phyloP scores from a whole-genome alignment of 179 eudicot species.

The Patellifolia procumbens region DNA sequence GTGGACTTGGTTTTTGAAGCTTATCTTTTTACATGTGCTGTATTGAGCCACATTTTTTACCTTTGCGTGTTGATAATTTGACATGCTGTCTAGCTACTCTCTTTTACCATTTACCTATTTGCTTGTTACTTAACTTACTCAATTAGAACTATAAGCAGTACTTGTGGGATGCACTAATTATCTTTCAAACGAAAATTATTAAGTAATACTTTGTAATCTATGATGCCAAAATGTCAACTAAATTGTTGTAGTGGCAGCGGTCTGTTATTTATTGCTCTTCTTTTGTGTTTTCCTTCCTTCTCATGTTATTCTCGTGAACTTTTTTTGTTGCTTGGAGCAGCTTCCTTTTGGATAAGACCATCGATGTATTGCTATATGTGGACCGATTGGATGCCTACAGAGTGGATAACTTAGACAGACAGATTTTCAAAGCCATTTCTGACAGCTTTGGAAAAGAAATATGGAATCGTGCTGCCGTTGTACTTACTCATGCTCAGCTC shows the following conservation, averaged over 20 bases:
- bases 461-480: slow-evolving; percentile 81
- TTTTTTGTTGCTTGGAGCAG: slow-evolving; percentile 42
- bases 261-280: neutral
- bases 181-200: neutral
- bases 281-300: neutral
- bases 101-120: too few relatives aligned
- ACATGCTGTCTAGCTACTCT: too few relatives aligned
- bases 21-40: neutral
- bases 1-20: neutral
- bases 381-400: slow-evolving; percentile 93
- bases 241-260: neutral
- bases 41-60: neutral
- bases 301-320: neutral
- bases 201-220: neutral
- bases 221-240: neutral
- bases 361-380: slow-evolving; percentile 91
- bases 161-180: too few relatives aligned
- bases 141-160: too few relatives aligned
- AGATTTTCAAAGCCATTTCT: slow-evolving; percentile 78
- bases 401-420: slow-evolving; percentile 92
- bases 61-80: neutral
- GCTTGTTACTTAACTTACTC: too few relatives aligned
- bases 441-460: slow-evolving; percentile 86
- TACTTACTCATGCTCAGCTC: slow-evolving; percentile 96
- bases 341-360: slow-evolving; percentile 81